Conservation (phyloP, 768 basidiomycete genomes). For the Suillus ampliporus region DNA sequence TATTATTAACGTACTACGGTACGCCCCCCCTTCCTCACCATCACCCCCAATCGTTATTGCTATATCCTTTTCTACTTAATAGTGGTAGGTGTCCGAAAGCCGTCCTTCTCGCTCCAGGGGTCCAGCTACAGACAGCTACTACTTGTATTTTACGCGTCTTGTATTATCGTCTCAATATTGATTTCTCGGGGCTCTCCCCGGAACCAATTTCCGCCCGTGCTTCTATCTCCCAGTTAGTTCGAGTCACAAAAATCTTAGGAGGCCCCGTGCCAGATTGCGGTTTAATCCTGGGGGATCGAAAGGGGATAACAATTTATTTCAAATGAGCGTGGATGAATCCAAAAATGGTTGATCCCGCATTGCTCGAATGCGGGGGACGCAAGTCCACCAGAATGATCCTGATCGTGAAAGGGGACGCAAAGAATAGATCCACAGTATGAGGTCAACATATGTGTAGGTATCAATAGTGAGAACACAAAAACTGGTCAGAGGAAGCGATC, state of each 20-base stretch:
- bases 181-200: neutral
- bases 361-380: constrained; percentile 1
- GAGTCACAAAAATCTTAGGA: neutral
- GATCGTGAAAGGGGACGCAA: too few relatives aligned
- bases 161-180: neutral
- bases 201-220: neutral
- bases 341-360: neutral
- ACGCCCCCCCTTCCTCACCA: neutral
- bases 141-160: too few relatives aligned
- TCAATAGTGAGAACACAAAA: neutral
- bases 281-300: neutral
- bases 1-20: neutral
- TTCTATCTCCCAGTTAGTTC: neutral
- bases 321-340: neutral
- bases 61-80: neutral
- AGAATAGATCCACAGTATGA: constrained; percentile 2
- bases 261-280: neutral
- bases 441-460: neutral
- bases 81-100: too few relatives aligned
- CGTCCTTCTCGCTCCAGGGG: too few relatives aligned
- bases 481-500: neutral
- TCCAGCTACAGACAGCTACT: too few relatives aligned
- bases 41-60: neutral
- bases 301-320: neutral
- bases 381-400: neutral